phyloP scores from a whole-genome alignment of 2,329 filamentous ascomycete genomes.

The Paracoccidioides brasiliensis region DNA sequence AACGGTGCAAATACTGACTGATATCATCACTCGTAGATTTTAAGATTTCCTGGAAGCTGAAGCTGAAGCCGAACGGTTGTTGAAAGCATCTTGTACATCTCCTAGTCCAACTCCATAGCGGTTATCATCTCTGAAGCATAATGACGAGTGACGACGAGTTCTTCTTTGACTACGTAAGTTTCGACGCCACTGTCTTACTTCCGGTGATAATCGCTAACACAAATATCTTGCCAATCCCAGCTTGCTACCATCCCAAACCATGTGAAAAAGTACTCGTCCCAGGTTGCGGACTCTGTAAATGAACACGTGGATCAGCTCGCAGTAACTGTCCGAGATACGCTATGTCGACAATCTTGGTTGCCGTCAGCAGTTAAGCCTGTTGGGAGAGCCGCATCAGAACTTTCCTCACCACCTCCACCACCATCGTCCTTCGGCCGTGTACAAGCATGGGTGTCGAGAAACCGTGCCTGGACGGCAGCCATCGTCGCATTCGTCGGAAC shows the following conservation, averaged over 20 bases:
- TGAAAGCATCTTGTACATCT: too few species aligned
- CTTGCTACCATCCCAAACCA: constrained; percentile 49
- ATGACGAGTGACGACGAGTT: constrained; percentile 74
- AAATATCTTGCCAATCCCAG: constrained; percentile 22
- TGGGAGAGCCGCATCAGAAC: constrained; percentile 24
- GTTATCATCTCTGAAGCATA: constrained; percentile 18
- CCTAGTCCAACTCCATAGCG: neutral
- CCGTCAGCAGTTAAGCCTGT: constrained; percentile 54
- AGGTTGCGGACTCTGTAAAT: constrained; percentile 70
- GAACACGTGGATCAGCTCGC: constrained; percentile 67
- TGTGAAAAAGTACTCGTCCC: constrained; percentile 55
- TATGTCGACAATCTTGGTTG: constrained; percentile 58
- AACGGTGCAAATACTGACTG: neutral
- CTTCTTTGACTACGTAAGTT: constrained; percentile 60
- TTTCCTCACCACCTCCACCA: constrained; percentile 17
- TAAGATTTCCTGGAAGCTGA: too few species aligned
- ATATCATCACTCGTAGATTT: neutral
- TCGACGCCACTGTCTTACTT: neutral
- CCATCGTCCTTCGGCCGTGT: constrained; percentile 40
- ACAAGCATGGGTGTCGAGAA: constrained; percentile 56
- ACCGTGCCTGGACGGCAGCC: constrained; percentile 62
- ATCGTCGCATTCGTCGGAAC: constrained; percentile 59
- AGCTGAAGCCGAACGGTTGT: too few species aligned
- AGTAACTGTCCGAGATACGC: constrained; percentile 52
- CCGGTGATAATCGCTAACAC: neutral